These are phyloP conservation scores for Tetrapisispora pingtungensis DNA, from an alignment of 805 yeast genomes.

Conservation along the genomic window DNA sequence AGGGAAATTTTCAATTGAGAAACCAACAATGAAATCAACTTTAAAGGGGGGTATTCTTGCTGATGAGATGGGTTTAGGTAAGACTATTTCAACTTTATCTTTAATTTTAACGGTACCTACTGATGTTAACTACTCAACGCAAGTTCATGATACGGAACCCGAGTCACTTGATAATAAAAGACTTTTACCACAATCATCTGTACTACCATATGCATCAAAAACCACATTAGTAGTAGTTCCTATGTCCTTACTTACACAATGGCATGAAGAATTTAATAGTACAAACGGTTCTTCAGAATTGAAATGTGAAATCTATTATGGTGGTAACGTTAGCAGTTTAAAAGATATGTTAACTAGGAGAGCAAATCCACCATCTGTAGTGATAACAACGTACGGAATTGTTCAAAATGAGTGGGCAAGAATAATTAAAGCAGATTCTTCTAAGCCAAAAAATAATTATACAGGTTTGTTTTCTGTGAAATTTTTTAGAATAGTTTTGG, in stretches of 20 bases:
- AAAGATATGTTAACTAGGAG: constrained; percentile 33
- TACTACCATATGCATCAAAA: constrained; percentile 45
- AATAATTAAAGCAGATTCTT: constrained; percentile 21
- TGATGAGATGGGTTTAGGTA: constrained; percentile 96
- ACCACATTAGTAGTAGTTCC: constrained; percentile 81
- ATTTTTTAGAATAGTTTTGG: constrained; percentile 68
- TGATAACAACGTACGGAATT: constrained; percentile 83
- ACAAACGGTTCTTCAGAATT: constrained; percentile 39
- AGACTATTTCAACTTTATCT: constrained; percentile 76
- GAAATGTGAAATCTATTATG: constrained; percentile 62
- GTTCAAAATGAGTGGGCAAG: constrained; percentile 65
- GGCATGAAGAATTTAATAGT: constrained; percentile 72
- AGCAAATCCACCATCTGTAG: constrained; percentile 49
- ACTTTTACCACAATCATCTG: not conserved
- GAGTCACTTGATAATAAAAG: not conserved
- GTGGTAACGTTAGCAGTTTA: constrained; percentile 49
- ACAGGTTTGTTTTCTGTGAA: constrained; percentile 60
- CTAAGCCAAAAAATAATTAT: constrained; percentile 16
- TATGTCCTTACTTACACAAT: constrained; percentile 82
- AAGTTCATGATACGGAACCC: not conserved
- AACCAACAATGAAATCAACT: constrained; percentile 52
- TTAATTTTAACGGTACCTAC: constrained; percentile 55
- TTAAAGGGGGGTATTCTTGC: constrained; percentile 82
- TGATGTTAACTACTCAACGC: constrained; percentile 27
- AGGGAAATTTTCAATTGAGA: constrained; percentile 63